A percentile compares a stretch with the other conserved stretches of the same genome.
Evolutionary conservation across 2,329 filamentous ascomycete species (phyloP).

Genomic region (Aspergillus caelatus): DNA sequence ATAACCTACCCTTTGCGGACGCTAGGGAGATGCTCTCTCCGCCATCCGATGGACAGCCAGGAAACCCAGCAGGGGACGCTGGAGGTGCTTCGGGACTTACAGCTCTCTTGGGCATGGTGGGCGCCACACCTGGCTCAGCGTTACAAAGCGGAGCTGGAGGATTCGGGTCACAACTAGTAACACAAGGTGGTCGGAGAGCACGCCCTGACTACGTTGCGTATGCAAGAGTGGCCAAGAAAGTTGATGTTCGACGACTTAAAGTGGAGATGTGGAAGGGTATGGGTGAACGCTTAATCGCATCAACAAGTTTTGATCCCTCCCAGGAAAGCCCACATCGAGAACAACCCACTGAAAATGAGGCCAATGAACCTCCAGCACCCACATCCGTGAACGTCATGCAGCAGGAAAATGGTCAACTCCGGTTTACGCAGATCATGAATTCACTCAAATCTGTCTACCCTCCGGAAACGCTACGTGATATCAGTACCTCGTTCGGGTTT

Average conservation of each 20-base stretch:
- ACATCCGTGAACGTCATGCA: constrained; percentile 24
- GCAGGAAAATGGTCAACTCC: constrained; percentile 57
- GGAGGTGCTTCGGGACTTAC: constrained; percentile 41
- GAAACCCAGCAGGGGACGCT: constrained; percentile 35
- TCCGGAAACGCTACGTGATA: constrained; percentile 83
- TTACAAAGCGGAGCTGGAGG: constrained; percentile 52
- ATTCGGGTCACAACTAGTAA: constrained; percentile 65
- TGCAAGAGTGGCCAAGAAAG: constrained; percentile 67
- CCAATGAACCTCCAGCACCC: constrained; percentile 40
- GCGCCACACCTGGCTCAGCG: constrained; percentile 40
- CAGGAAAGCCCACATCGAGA: constrained; percentile 20
- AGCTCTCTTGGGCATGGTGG: constrained; percentile 43
- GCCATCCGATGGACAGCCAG: constrained; percentile 35
- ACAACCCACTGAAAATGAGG: constrained; percentile 26
- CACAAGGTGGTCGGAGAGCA: constrained; percentile 59
- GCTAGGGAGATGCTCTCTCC: constrained; percentile 53
- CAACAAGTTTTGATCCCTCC: constrained; percentile 36
- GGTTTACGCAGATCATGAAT: constrained; percentile 92
- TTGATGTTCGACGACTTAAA: constrained; percentile 66
- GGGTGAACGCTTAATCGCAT: constrained; percentile 48
- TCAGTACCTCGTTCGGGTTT: constrained; percentile 91
- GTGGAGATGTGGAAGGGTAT: constrained; percentile 68
- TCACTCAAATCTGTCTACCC: constrained; percentile 83
- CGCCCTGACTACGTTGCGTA: constrained; percentile 69
- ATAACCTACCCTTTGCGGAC: constrained; percentile 52